These are phyloP conservation scores for Morella rubra DNA, from an alignment of 306 rosid genomes.

Conservation along the genomic window DNA sequence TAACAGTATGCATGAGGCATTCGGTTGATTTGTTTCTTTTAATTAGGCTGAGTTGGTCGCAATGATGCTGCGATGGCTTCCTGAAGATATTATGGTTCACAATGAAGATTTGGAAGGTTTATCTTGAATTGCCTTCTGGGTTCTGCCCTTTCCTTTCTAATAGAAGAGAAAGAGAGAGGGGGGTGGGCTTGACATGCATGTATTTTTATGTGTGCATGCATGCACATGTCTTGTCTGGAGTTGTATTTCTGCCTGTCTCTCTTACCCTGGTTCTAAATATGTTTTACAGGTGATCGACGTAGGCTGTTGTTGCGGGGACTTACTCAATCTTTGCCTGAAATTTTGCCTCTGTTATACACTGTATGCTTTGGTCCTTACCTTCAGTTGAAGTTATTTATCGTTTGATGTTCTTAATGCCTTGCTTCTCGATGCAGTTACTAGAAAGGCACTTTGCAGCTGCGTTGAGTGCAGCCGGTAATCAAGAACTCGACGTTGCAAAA, in stretches of 20 bases:
- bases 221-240: constrained; percentile 16
- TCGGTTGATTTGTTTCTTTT: constrained; percentile 21
- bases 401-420: constrained; percentile 25
- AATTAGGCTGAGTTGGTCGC: constrained; percentile 93
- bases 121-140: constrained; percentile 19
- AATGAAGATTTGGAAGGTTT: constrained; percentile 98
- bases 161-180: not conserved
- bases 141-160: constrained; percentile 8
- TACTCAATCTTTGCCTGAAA: constrained; percentile 80
- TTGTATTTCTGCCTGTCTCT: constrained; percentile 26
- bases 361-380: constrained; percentile 46
- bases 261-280: constrained; percentile 30
- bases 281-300: constrained; percentile 71
- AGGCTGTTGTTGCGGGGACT: constrained; percentile 88
- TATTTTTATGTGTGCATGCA: constrained; percentile 1
- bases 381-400: constrained; percentile 18
- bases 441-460: constrained; percentile 89
- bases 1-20: constrained; percentile 13
- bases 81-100: constrained; percentile 95
- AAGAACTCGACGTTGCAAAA: constrained; percentile 71
- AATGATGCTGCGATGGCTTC: constrained; percentile 98
- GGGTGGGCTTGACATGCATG: not conserved
- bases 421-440: constrained; percentile 63
- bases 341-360: constrained; percentile 75
- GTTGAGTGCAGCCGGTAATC: constrained; percentile 67